Conservation (phyloP, 2,329 filamentous ascomycete species). For the Akanthomyces muscarius region DNA sequence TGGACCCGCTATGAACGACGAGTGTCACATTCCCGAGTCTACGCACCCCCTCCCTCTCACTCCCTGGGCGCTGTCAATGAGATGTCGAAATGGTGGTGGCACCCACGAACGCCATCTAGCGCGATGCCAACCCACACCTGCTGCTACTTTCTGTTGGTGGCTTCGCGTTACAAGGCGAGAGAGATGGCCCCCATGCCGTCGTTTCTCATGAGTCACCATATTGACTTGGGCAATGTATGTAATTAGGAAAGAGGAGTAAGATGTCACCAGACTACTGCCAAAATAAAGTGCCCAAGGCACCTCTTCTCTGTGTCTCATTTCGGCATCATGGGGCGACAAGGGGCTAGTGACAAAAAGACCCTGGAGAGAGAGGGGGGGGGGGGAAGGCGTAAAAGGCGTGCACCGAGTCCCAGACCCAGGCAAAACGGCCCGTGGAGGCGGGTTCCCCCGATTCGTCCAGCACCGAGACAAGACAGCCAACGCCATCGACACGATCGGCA, state of each 20-base stretch:
- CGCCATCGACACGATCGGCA: slow-evolving; percentile 2
- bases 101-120: slow-evolving; percentile 10
- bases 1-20: slow-evolving; percentile 1
- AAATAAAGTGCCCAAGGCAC: no score
- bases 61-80: background rate
- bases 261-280: no score
- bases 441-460: background rate
- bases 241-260: no score
- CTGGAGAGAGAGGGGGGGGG: background rate
- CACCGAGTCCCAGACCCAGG: background rate
- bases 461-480: background rate
- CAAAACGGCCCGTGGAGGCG: background rate
- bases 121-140: slow-evolving; percentile 12
- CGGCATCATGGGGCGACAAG: background rate
- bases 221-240: background rate
- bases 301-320: background rate
- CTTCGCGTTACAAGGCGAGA: no score
- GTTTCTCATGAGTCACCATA: background rate
- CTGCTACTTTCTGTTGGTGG: background rate
- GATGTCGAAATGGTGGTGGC: slow-evolving; percentile 2
- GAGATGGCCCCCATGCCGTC: no score
- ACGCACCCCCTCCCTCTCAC: background rate
- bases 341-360: background rate
- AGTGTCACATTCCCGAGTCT: background rate
- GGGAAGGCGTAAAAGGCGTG: background rate